Percentiles rank a stretch among this genome's conserved stretches.
These are phyloP conservation scores for Solanum ossicruentum DNA, from an alignment of 257 asterid species.

Conservation along the genomic window DNA sequence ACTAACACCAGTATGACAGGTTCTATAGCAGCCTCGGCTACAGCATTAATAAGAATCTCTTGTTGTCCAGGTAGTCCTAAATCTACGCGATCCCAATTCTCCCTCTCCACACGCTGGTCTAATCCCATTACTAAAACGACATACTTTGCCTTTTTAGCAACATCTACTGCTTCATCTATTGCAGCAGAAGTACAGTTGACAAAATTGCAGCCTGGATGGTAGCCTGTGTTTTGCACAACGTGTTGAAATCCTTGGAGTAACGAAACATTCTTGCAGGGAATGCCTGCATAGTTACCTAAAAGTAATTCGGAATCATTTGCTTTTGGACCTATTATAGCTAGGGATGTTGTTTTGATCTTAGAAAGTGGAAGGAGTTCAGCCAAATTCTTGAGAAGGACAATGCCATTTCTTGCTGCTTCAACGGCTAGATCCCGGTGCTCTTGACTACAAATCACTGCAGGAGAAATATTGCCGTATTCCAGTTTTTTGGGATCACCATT, in stretches of 20 bases:
- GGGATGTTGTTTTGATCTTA: conserved; percentile 16
- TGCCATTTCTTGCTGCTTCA: conserved; percentile 51
- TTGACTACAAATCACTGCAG: conserved; percentile 32
- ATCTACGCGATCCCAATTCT: conserved; percentile 31
- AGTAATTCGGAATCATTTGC: conserved; percentile 22
- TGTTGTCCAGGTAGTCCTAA: conserved; percentile 52
- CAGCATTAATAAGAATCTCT: conserved; percentile 19
- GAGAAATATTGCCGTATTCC: conserved; percentile 24
- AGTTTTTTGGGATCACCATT: conserved; percentile 35
- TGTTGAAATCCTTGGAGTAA: conserved; percentile 40
- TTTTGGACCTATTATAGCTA: conserved; percentile 54
- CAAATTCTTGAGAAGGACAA: conserved; percentile 61
- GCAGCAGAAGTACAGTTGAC: conserved; percentile 33
- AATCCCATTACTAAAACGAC: conserved; percentile 57
- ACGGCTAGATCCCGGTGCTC: conserved; percentile 47
- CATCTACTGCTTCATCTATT: conserved; percentile 15
- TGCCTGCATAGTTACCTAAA: conserved; percentile 59
- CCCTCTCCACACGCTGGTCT: conserved; percentile 50
- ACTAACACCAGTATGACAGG: conserved; percentile 41
- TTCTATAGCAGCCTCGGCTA: conserved; percentile 29
- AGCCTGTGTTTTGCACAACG: conserved; percentile 5
- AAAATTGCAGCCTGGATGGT: conserved; percentile 31
- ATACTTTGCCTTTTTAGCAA: conserved; percentile 30
- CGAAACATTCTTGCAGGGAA: conserved; percentile 37
- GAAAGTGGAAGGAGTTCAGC: conserved; percentile 43